Evolutionary conservation across 257 asterid genomes (phyloP), one percentile per base, ranked within the genome.

Genomic region (Salvia hispanica): DNA sequence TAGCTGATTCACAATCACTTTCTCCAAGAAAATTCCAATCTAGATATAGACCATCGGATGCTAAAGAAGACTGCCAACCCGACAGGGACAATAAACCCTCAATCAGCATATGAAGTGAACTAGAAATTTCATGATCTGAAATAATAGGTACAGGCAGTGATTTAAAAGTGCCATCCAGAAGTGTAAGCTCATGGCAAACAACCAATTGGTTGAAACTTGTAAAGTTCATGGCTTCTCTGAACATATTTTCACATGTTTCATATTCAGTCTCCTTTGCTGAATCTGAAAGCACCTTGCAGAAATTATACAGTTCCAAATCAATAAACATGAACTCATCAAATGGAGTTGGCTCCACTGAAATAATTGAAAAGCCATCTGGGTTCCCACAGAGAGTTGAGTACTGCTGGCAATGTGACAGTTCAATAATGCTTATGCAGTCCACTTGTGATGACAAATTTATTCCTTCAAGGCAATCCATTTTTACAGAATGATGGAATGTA

Each of bases 21-120:
- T 81, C 95, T 73, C 81, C 93, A 58, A 88, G 75, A 68, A 88
- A 76, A 84, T 80, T 76, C 97, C 97, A 94, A 74, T 94, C 97
- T 46, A 94, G 88, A 82, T 94, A 94, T 51, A 94, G 80, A 67
- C 83, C 79, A 80, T 94, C 97, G 60, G 88, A 86, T 65, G 82
- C 79, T 77, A 89, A 85, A 33, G 82, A 79, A 71, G 87, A 72
- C 80, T 83, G 91, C 80, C 79, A 80, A 62, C 84, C 85, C 69
- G 86, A 74, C 67, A 68, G 84, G 44, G 83, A 66, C 15, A 91
- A 74, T 69, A 80, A 68, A 61, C 86, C 87, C 69, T 86, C 86
- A 63, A 81, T 61, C 73, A 82, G 44, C 42, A 64, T 63, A 70
- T 74, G 80, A 40, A 87, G 69, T 47, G 96, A 81, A 79, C 75